Base-by-base conservation (phyloP, 1,139 yeast genomes). In the Nematodospora anomalae region DNA sequence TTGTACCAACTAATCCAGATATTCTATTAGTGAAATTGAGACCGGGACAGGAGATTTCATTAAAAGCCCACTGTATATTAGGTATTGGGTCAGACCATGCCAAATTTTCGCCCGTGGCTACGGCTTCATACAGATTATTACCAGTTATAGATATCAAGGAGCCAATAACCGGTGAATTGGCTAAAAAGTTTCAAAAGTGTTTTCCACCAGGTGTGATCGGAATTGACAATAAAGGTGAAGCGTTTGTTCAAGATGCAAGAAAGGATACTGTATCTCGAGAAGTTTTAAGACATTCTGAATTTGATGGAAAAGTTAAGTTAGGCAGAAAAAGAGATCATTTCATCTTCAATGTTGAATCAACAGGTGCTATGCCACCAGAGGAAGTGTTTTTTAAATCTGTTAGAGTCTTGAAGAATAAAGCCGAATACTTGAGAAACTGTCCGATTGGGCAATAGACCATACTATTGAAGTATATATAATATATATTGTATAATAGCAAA, bases 11-110 rank as follows among this genome's bases (percentile, higher is more conserved):
- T 47, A 90, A 87, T 60, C 96, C 97, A 28, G 84, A 92, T 58
- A 85, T 92, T 50, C 67, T 94, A 46, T 65, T 92, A 42, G 96
- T 96, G 39, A 94, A 92, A 63, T 71, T 92, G 55, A 79, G 98
- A 56, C 98, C 98, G 3, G 96, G 97, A 37, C 98, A 92, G 67
- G 97, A 92, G 62, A 90, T 92, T 46, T 79, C 92, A 18, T 72
- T 92, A 48, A 76, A 89, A 56, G 95, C 88, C 39, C 96, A 89
- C 64, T 94, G 97, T 58, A 72, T 90, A 27, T 74, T 92, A 46
- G 98, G 98, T 38, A 68, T 87, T 46, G 98, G 98, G 36, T 68
- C 88, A 23, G 98, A 92, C 58, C 98, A 92, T 61, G 97, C 98
- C 45, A 92, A 92, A 63, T 92, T 87, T 59, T 88, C 97, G 6